These are phyloP conservation scores for Pleurotus platypus DNA, from an alignment of 768 basidiomycete species.

Conservation along the genomic window DNA sequence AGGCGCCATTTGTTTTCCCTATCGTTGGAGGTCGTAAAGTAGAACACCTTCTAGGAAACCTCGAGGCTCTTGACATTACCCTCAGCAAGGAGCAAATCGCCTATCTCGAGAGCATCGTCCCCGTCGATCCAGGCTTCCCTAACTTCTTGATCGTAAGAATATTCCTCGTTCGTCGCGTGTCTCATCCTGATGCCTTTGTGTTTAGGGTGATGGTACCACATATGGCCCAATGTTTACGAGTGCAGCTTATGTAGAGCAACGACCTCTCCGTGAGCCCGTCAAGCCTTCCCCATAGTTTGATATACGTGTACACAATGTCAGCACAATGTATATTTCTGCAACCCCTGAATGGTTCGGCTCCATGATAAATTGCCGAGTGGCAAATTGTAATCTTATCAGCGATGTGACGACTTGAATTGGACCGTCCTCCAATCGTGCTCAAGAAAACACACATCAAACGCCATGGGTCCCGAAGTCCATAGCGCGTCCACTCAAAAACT, in stretches of 20 bases:
- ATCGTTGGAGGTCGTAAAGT: constrained; percentile 47
- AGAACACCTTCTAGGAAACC: constrained; percentile 45
- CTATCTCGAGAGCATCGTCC: constrained; percentile 34
- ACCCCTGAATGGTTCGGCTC: too few relatives aligned
- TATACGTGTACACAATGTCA: too few relatives aligned
- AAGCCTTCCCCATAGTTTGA: neutral
- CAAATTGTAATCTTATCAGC: neutral
- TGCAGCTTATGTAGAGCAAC: neutral
- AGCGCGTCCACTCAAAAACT: constrained; percentile 43
- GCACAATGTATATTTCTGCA: too few relatives aligned
- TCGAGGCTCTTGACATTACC: constrained; percentile 42
- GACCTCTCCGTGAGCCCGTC: neutral
- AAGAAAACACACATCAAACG: neutral
- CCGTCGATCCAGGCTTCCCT: constrained; percentile 45
- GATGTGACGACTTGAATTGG: neutral
- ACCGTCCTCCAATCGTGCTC: neutral
- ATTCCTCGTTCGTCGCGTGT: neutral
- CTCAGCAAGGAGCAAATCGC: constrained; percentile 40
- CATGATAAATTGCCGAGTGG: too few relatives aligned
- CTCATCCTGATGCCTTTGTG: neutral
- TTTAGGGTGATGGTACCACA: neutral
- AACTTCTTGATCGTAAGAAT: constrained; percentile 22
- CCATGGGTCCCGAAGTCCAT: constrained; percentile 12
- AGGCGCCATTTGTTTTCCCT: constrained; percentile 49
- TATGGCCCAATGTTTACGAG: neutral